Evolutionary conservation across 2,329 filamentous ascomycete genomes (phyloP), one percentile per base, ranked within the genome.

Genomic region (Aplosporella prunicola): DNA sequence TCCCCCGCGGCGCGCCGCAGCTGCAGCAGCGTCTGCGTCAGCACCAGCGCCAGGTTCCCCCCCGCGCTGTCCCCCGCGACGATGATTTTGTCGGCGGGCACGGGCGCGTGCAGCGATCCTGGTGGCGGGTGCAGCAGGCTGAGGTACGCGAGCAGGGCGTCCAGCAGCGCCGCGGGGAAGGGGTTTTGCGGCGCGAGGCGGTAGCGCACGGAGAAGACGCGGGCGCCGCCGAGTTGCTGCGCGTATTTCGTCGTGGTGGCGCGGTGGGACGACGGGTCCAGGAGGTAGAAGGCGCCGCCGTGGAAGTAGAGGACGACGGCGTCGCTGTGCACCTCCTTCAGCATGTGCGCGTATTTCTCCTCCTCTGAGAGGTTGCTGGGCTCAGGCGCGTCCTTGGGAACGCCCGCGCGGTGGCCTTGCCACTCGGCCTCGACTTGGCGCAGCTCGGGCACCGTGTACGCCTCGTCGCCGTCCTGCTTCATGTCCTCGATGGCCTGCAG

Each of bases 21-120:
- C 39, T 86, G 73, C 2, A 88, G 66, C 2, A 89, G 50, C 0
- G 81, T 66, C 52, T 85, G 81, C 1, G 82, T 63, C 0, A 91
- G 68, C 1, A 74, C 71, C 10, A 85, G 67, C 10, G 67, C 61
- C 26, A 89, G 71, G 47, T 82, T 82, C 2, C 81, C 84, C 10
- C 85, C 84, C 3, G 85, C 83, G 40, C 74, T 80, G 52, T 91
- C 84, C 25, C 84, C 84, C 2, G 72, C 69, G 47, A 91, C 65
- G 8, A 87, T 75, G 27, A 91, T 78, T 39, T 84, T 66, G 27
- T 67, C 63, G 0, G 84, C 68, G 5, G 67, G 61, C 1, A 89
- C 72, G 2, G 82, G 63, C 10, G 70, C 64, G 53, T 91, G 83
- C 29, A 76, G 70, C 0, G 82, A 72, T 13, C 70, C 79, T 0